Conservation (phyloP, 164 flowering plant genomes). For the Umbilicus rupestris region DNA sequence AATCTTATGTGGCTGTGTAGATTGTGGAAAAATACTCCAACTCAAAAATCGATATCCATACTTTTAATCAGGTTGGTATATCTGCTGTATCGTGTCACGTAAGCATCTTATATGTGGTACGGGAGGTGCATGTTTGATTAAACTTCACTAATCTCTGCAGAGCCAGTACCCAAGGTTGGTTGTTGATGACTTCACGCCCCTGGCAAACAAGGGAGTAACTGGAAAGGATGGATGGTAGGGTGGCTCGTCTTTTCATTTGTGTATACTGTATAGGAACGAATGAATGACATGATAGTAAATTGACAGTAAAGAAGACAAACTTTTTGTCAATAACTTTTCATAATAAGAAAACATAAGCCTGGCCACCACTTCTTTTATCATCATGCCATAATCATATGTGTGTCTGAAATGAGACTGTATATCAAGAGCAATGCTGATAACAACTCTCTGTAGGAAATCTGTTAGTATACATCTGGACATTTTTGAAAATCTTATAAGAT, state of each 20-base stretch:
- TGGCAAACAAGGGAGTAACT: constrained; percentile 70
- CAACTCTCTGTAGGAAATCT: not conserved
- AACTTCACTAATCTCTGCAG: constrained; percentile 25
- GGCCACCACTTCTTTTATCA: not conserved
- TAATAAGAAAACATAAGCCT: not conserved
- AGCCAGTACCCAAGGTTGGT: constrained; percentile 95
- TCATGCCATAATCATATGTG: not conserved
- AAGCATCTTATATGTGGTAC: not conserved
- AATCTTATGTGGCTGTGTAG: constrained; percentile 23
- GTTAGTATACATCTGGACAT: not conserved
- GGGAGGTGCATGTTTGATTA: not conserved
- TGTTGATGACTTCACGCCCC: constrained; percentile 69
- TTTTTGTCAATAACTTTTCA: not conserved
- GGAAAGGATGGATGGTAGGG: constrained; percentile 94
- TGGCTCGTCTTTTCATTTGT: not conserved
- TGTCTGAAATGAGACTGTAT: not conserved
- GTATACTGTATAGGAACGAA: constrained; percentile 33
- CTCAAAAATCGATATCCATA: constrained; percentile 76
- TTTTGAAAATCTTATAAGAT: not conserved
- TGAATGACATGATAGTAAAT: not conserved
- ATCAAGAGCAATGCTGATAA: not conserved
- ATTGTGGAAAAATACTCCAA: constrained; percentile 79
- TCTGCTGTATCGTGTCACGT: not conserved
- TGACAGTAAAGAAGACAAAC: not conserved
- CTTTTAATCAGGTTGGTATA: constrained; percentile 78